Conservation (phyloP, 2,329 filamentous ascomycete genomes). For the Incumbomyces lentus region DNA sequence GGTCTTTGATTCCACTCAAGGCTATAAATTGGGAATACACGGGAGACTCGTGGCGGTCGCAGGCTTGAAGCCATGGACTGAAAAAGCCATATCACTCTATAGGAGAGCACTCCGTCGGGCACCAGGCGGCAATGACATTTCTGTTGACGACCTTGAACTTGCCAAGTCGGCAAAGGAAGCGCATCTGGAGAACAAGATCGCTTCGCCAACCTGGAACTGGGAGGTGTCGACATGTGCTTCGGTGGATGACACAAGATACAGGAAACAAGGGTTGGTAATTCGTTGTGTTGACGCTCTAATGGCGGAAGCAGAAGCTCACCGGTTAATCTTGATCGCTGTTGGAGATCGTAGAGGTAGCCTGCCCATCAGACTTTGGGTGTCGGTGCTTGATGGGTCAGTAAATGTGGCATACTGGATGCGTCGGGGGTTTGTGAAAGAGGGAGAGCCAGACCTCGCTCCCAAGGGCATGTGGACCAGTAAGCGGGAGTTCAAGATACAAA, state of each 20-base stretch:
- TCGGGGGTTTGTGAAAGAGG: slow-evolving; percentile 3
- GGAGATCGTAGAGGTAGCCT: neutral
- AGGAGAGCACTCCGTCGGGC: neutral
- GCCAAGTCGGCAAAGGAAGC: neutral
- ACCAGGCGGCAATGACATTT: neutral
- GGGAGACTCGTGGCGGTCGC: slow-evolving; percentile 1
- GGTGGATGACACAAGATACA: neutral
- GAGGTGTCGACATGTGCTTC: slow-evolving; percentile 4
- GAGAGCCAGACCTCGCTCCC: slow-evolving; percentile 2
- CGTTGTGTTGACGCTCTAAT: slow-evolving; percentile 1
- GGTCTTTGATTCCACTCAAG: neutral
- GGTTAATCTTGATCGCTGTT: neutral
- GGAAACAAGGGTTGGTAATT: neutral
- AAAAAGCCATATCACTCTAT: neutral
- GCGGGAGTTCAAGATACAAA: slow-evolving; percentile 4
- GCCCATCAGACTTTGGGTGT: slow-evolving; percentile 3
- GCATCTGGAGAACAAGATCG: neutral
- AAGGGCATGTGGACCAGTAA: neutral
- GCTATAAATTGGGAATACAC: neutral
- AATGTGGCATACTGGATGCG: slow-evolving; percentile 2
- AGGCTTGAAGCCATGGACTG: neutral
- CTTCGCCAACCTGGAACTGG: slow-evolving; percentile 1
- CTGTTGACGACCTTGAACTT: neutral
- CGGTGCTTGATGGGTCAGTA: neutral
- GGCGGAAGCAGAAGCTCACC: neutral